Conservation (phyloP, 768 basidiomycete genomes). For the Termitomyces eurrhizus region DNA sequence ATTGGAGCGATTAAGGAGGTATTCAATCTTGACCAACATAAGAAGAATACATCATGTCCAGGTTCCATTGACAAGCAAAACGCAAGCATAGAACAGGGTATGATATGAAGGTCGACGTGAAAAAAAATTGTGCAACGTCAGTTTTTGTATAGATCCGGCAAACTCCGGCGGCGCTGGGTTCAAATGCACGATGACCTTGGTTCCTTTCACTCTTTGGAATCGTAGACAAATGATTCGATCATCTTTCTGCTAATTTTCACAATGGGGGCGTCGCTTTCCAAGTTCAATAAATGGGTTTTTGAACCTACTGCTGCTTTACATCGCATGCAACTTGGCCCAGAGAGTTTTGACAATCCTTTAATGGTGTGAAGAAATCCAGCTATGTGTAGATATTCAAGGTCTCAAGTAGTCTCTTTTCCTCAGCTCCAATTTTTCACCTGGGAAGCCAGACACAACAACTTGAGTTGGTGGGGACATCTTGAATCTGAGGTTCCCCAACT, state of each 20-base stretch:
- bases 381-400: slow-evolving; percentile 1
- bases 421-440: slow-evolving; percentile 86
- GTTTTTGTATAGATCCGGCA: slow-evolving; percentile 14
- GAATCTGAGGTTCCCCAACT: slow-evolving; percentile 61
- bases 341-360: slow-evolving; percentile 50
- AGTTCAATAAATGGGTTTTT: slow-evolving; percentile 27
- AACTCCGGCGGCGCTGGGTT: slow-evolving; percentile 15
- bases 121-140: neutral
- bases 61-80: slow-evolving; percentile 54
- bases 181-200: too few relatives aligned
- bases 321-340: slow-evolving; percentile 59
- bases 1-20: slow-evolving; percentile 86
- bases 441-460: slow-evolving; percentile 51
- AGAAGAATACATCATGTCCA: slow-evolving; percentile 34
- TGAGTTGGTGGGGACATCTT: slow-evolving; percentile 83
- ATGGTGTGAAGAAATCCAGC: slow-evolving; percentile 48
- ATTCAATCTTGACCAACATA: slow-evolving; percentile 47
- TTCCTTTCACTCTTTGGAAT: neutral
- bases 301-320: slow-evolving; percentile 38
- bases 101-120: slow-evolving; percentile 38
- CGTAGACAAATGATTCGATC: neutral
- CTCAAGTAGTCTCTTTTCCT: neutral
- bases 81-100: slow-evolving; percentile 48
- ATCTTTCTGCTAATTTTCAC: neutral
- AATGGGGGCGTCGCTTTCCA: slow-evolving; percentile 24